Evolutionary conservation across 2,329 filamentous ascomycete species (phyloP), one percentile per base, ranked within the genome.

Genomic region (Fusarium sp.): DNA sequence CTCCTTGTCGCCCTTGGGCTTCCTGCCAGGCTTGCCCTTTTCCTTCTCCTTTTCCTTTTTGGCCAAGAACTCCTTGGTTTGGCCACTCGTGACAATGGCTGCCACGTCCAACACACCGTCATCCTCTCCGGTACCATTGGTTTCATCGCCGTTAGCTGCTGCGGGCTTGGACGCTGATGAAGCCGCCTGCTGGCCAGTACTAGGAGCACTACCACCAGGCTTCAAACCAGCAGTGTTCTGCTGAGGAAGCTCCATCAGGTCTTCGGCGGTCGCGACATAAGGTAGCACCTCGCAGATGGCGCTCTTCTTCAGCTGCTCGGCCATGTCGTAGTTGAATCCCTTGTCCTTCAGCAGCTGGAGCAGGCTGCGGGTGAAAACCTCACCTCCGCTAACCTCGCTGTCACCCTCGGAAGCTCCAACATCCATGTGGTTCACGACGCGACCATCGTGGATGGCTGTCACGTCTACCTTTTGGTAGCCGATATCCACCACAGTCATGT

Each of bases 391-490:
- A 16, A 92, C 85, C 27, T 80, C 79, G 0, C 82, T 79, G 25
- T 81, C 81, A 6, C 69, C 89, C 79, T 75, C 93, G 70, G 73
- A 91, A 84, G 80, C 90, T 82, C 81, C 92, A 84, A 88, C 90
- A 83, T 80, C 91, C 88, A 80, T 91, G 85, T 83, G 94, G 88
- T 83, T 95, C 88, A 85, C 88, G 6, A 97, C 89, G 54, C 91
- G 85, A 78, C 94, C 96, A 72, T 98, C 96, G 67, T 92, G 92
- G 59, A 99, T 91, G 66, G 95, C 96, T 1, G 95, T 97, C 23
- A 99, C 90, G 79, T 99, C 95, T 27, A 96, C 94, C 85, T 98
- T 98, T 79, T 94, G 92, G 81, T 92, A 94, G 13, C 97, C 97
- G 69, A 99, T 93, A 82, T 99, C 97, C 27, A 99, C 88, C 23